Base-by-base conservation (phyloP, 208 protist genomes). In the Leishmania amazonensis region DNA sequence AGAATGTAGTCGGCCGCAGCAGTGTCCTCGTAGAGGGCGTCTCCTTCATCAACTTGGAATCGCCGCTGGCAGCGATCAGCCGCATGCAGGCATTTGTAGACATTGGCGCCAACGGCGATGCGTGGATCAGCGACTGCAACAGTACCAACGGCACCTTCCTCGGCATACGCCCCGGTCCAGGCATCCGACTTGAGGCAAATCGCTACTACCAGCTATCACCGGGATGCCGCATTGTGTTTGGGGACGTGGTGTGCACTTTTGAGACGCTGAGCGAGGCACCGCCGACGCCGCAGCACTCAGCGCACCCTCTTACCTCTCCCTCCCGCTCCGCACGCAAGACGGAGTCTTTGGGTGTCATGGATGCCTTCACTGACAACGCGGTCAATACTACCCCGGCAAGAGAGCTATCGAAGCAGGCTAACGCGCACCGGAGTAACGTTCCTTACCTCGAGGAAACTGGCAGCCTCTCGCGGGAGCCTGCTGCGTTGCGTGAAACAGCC, bases 141-240 rank as follows among this genome's bases (percentile, higher is more conserved):
- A 97, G 93, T 53, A 98, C 95, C 3, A 98, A 98, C 87, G 95
- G 95, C 21, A 98, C 95, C 2, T 91, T 91, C 76, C 57, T 97
- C 28, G 79, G 90, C 45, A 73, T 94, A 19, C 83, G 84, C 40
- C 75, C 80, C 0, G 93, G 95, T 3, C 74, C 85, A 1, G 93
- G 93, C 1, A 78, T 83, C 8, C 90, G 91, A 8, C 85, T 98
- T 11, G 88, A 96, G 74, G 88, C 88, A 1, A 85, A 95, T 47
- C 83, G 87, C 71, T 95, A 91, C 83, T 98, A 98, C 70, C 93
- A 98, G 79, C 86, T 96, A 40, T 89, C 81, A 0, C 83, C 85
- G 0, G 90, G 91, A 31, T 91, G 85, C 38, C 86, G 85, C n/a
- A 87, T 98, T 17, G 83, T 90, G 0, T 96, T 98, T 84, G 95